Conservation (phyloP, 352 stramenopile genomes). For the Globisporangium mamillatum region DNA sequence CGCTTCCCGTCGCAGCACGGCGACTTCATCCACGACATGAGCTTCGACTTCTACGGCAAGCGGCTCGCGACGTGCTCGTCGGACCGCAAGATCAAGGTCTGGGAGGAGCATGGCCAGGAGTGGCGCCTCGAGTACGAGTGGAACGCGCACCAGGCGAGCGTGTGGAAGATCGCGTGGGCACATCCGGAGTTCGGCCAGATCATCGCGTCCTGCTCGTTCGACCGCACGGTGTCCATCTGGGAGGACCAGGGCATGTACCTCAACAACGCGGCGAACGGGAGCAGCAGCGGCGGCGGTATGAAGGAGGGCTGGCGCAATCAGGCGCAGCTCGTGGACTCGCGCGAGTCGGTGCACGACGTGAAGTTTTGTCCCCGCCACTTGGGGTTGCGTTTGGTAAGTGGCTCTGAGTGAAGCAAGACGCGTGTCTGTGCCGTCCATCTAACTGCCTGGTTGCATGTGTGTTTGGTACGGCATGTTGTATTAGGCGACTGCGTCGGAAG, state of each 20-base stretch:
- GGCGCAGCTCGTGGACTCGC: slow-evolving; percentile 88
- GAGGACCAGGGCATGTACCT: slow-evolving; percentile 86
- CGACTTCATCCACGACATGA: slow-evolving; percentile 92
- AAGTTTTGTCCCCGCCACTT: slow-evolving; percentile 94
- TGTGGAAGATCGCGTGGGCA: slow-evolving; percentile 93
- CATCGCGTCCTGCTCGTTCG: slow-evolving; percentile 91
- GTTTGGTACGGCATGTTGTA: slow-evolving; percentile 2
- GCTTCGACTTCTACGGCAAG: slow-evolving; percentile 92
- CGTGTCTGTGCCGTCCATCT: not conserved
- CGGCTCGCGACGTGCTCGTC: slow-evolving; percentile 89
- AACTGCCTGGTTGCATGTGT: not conserved
- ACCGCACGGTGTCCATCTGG: slow-evolving; percentile 94
- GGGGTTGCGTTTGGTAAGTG: slow-evolving; percentile 81
- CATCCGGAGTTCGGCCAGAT: slow-evolving; percentile 96
- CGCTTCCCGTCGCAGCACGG: slow-evolving; percentile 85
- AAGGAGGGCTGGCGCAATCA: slow-evolving; percentile 82
- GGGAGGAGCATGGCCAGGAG: slow-evolving; percentile 79
- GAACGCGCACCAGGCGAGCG: slow-evolving; percentile 87
- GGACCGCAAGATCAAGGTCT: slow-evolving; percentile 92
- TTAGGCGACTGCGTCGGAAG: slow-evolving; percentile 91
- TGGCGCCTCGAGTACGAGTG: slow-evolving; percentile 89
- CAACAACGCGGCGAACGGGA: slow-evolving; percentile 21
- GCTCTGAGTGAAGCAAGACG: not conserved
- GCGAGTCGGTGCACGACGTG: slow-evolving; percentile 93
- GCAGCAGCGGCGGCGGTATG: slow-evolving; percentile 10